Conservation (phyloP, 2,329 filamentous ascomycete species). For the Microdochium paspali region DNA sequence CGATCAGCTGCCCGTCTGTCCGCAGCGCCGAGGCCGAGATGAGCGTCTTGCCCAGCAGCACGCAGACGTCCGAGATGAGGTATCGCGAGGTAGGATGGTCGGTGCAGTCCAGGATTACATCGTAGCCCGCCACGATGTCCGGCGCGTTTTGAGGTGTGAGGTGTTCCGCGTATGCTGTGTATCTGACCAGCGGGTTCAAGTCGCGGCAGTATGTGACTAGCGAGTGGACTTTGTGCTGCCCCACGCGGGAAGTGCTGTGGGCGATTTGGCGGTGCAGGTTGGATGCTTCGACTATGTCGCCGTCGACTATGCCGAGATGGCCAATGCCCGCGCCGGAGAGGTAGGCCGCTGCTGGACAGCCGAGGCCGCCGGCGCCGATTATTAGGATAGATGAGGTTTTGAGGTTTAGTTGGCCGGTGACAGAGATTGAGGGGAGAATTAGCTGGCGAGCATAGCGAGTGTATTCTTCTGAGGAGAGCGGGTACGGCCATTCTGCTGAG, state of each 20-base stretch:
- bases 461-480: constrained; percentile 65
- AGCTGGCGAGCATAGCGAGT: constrained; percentile 83
- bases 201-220: constrained; percentile 46
- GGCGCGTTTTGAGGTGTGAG: constrained; percentile 61
- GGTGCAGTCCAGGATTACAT: constrained; percentile 87
- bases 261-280: constrained; percentile 91
- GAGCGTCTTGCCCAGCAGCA: constrained; percentile 68
- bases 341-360: constrained; percentile 89
- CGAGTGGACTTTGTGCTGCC: constrained; percentile 73
- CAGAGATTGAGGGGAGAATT: constrained; percentile 73
- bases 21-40: constrained; percentile 85
- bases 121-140: constrained; percentile 59
- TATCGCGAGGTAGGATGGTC: constrained; percentile 90
- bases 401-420: constrained; percentile 69
- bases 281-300: constrained; percentile 76
- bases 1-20: constrained; percentile 81
- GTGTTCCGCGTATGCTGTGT: constrained; percentile 52
- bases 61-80: constrained; percentile 82
- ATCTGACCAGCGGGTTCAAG: constrained; percentile 63
- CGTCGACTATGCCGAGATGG: constrained; percentile 75
- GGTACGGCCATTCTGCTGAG: constrained; percentile 49
- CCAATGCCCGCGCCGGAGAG: constrained; percentile 84
- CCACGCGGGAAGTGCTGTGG: constrained; percentile 62
- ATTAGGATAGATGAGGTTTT: constrained; percentile 65
- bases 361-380: constrained; percentile 80